Base-by-base conservation (phyloP, 768 basidiomycete species). In the Leccinum imitatum region DNA sequence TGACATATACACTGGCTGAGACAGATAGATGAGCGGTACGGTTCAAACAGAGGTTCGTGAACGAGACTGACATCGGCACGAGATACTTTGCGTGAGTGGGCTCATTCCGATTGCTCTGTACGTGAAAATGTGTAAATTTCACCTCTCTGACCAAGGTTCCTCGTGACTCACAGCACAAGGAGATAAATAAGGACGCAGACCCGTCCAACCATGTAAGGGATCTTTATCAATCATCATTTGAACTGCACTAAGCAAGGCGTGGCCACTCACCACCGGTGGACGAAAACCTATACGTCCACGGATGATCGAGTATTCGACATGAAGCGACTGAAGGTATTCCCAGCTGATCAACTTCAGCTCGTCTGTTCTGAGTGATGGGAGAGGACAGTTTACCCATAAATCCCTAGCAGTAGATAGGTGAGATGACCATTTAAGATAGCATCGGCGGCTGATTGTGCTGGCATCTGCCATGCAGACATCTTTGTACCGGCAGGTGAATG, bases 121-220 rank as follows among this genome's bases (percentile, higher is more conserved):
- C 23, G 14, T 30, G 8, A 5, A 44, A 13, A 19, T 19, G 17
- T 46, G 14, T 46, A 7, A 33, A 19, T 19, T 19, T 14, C 2
- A 39, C 30, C 13, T 37, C 33, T 27, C 17, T 15, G 6, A 31
- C 4, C 27, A 47, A 15, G 6, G 21, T 11, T 5, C 11, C 2
- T 27, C 25, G 7, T 17, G n/a, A 53, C 64, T 60, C 39, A 72
- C 69, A 57, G 25, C 1, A 60, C 1, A 46, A 58, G 8, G 41
- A 71, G 31, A 19, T n/a, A 60, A 21, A 56, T 0, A n/a, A 71
- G 27, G 50, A 64, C 52, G 27, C 9, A 44, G 6, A 15, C 17
- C 27, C 71, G 62, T 8, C 66, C 71, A 17, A 60, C 8, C 17
- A 71, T 4, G 33, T 72, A 71, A 11, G 70, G 63, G 39, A 71